These are phyloP conservation scores for Aspergillus niger DNA, from an alignment of 2,329 filamentous ascomycete genomes.

Conservation along the genomic window DNA sequence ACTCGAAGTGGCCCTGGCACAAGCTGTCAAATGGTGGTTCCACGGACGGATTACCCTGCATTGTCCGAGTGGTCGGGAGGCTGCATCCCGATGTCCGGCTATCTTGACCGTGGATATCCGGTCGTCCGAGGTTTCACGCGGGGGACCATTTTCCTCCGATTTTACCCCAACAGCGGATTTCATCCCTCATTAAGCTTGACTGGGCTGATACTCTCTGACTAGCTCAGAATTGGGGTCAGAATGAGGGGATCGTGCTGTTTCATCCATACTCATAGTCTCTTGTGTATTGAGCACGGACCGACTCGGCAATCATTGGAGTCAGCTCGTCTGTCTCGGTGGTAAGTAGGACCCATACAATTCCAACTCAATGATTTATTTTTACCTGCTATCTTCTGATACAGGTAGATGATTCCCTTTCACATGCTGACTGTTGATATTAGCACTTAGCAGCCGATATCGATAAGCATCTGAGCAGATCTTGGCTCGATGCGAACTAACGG, in stretches of 20 bases:
- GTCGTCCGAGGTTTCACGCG: background rate
- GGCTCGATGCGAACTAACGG: background rate
- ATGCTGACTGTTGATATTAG: background rate
- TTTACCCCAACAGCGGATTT: too few relatives aligned
- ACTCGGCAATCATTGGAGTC: too few relatives aligned
- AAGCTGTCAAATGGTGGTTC: background rate
- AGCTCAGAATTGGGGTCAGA: too few relatives aligned
- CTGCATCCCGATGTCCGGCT: constrained; percentile 4
- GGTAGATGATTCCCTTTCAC: background rate
- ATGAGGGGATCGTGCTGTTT: too few relatives aligned
- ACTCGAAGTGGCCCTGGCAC: background rate
- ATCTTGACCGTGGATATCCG: background rate
- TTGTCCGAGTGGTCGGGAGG: background rate
- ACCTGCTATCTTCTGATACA: too few relatives aligned
- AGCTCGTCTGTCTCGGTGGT: too few relatives aligned
- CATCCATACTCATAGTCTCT: too few relatives aligned
- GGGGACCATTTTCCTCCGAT: background rate
- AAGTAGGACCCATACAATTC: too few relatives aligned
- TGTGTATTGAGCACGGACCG: too few relatives aligned
- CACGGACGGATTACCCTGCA: background rate
- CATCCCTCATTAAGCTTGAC: background rate
- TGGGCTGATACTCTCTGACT: background rate
- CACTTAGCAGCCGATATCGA: background rate
- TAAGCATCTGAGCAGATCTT: background rate
- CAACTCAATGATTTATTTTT: too few relatives aligned